phyloP scores from a whole-genome alignment of 1,139 yeast species.

The Lodderomyces margitis region DNA sequence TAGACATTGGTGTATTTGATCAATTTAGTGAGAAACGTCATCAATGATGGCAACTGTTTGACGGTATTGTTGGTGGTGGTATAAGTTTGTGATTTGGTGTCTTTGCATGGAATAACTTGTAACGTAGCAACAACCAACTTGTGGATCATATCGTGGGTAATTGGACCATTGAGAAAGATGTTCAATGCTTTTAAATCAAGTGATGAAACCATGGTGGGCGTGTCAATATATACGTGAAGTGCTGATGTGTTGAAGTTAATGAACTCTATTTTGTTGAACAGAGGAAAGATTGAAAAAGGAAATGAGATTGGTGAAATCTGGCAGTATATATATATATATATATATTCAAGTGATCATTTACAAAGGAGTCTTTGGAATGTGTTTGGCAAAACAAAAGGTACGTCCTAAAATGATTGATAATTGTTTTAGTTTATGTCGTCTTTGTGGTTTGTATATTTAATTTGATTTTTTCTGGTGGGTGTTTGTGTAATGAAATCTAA shows the following conservation, averaged over 20 bases:
- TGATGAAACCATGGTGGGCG: slow-evolving; percentile 16
- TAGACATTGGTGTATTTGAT: slow-evolving; percentile 73
- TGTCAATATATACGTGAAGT: background rate
- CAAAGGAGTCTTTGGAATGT: background rate
- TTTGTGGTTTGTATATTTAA: background rate
- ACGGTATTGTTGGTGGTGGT: slow-evolving; percentile 31
- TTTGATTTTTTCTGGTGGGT: background rate
- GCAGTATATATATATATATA: slow-evolving; percentile 1
- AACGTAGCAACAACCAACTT: slow-evolving; percentile 60
- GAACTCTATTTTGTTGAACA: background rate
- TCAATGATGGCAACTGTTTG: slow-evolving; percentile 61
- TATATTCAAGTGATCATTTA: background rate
- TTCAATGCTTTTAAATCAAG: slow-evolving; percentile 54
- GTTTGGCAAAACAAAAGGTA: background rate
- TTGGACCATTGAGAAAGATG: slow-evolving; percentile 54
- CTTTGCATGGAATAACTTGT: slow-evolving; percentile 59
- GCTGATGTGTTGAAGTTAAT: background rate
- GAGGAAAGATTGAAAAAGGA: background rate
- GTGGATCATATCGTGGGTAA: slow-evolving; percentile 65
- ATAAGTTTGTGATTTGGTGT: slow-evolving; percentile 35
- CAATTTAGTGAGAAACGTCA: slow-evolving; percentile 68
- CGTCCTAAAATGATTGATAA: slow-evolving; percentile 1
- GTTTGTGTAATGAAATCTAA: background rate
- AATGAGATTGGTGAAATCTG: background rate
- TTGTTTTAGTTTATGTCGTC: background rate